A percentile compares a stretch with the other conserved stretches of the same genome.
These are phyloP conservation scores for Ceratocystis colombiana DNA, from an alignment of 2,329 filamentous ascomycete genomes.

Conservation along the genomic window DNA sequence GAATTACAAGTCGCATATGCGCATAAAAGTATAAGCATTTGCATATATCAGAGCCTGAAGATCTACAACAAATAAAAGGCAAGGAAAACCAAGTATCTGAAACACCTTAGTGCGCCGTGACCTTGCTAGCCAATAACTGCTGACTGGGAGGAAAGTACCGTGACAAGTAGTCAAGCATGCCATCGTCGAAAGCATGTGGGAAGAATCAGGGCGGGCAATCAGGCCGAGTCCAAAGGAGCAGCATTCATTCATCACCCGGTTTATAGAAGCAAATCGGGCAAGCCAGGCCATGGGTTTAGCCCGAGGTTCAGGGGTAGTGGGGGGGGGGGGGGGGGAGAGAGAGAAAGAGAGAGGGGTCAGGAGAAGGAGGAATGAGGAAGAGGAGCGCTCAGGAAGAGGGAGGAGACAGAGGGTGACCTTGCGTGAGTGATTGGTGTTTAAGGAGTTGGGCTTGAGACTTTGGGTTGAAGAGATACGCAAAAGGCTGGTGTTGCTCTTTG, in stretches of 20 bases:
- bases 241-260: not conserved
- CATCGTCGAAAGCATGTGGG: too few relatives aligned
- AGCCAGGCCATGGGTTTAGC: not conserved
- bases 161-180: not conserved
- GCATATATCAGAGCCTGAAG: too few relatives aligned
- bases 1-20: not conserved
- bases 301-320: slow-evolving; percentile 1
- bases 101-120: not conserved
- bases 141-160: not conserved
- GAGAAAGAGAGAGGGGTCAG: not conserved
- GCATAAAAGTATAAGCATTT: too few relatives aligned
- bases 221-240: not conserved
- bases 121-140: not conserved
- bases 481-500: not conserved
- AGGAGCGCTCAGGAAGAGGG: not conserved
- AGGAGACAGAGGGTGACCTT: not conserved
- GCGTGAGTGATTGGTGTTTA: not conserved
- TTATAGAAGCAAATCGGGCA: not conserved
- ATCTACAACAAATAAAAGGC: not conserved
- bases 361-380: not conserved
- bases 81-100: not conserved
- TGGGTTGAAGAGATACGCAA: not conserved
- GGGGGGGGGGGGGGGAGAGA: not conserved
- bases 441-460: not conserved
- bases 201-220: not conserved